Evolutionary conservation across 164 flowering plant genomes (phyloP), one percentile per base, ranked within the genome.

Genomic region (Nelumbo lutea): DNA sequence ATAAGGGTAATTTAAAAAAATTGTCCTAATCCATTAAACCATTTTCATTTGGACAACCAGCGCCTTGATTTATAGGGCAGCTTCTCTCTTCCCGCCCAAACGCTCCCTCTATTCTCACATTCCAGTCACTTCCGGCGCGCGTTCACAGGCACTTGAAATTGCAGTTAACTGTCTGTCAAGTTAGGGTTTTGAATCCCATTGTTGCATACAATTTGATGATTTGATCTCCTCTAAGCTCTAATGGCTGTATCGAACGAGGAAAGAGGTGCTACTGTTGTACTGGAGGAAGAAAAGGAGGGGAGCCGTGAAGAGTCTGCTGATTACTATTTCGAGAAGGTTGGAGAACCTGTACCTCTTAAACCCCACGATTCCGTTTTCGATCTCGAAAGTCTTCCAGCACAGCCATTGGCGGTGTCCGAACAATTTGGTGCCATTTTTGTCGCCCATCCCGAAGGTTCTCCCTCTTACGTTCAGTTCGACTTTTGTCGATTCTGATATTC

Each of bases 341-440:
- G 98, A 1, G 86, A 71, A 11, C 46, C 91, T 15, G 78, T 94
- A 1, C 88, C 97, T 8, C 53, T 94, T 56, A 68, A 75, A 6
- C 62, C 82, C 1, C 9, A 53, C 1, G 75, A 78, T 27, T 70
- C 70, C 58, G 38, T 9, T 4, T 87, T 79, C 76, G 87, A 86
- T 56, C 69, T 62, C 42, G 62, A 81, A 57, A 72, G 15, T 69
- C 84, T 75, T 65, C 96, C 98, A 0, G 67, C 83, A 3, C 83
- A 75, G 68, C 86, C 93, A 1, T 70, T 94, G 41, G 91, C 86
- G 2, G 76, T 91, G 72, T 85, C 96, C 47, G 83, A 90, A 42
- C 79, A 66, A 27, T 76, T 53, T 48, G 59, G 78, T 14, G 81
- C 88, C 73, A 43, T 89, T 38, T 90, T 91, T 59, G 83, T 86